Evolutionary conservation across 2,329 filamentous ascomycete genomes (phyloP).

Genomic region (Aureobasidium uvarum): DNA sequence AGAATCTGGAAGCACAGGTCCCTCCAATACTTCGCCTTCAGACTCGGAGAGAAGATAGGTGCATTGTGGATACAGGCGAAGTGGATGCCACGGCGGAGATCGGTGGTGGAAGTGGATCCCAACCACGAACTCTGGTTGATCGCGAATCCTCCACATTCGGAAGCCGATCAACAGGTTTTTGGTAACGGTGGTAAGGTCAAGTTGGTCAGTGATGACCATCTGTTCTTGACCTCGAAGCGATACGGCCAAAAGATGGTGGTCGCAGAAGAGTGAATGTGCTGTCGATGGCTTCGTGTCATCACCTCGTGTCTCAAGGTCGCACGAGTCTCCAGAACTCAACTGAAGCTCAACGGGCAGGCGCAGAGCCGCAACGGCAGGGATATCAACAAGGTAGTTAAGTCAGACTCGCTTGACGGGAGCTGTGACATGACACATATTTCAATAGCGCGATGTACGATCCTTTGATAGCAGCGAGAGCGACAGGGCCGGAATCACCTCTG

Average conservation of each 20-base stretch:
- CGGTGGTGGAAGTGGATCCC: neutral
- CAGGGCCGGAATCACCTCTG: neutral
- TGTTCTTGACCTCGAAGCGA: neutral
- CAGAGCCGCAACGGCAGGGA: conserved; percentile 11
- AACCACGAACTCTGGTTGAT: neutral
- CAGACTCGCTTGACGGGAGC: neutral
- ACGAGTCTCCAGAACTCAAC: neutral
- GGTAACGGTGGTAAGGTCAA: neutral
- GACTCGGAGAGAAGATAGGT: neutral
- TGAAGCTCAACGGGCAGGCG: neutral
- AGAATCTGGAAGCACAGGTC: neutral
- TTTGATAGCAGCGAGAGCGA: neutral
- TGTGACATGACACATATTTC: neutral
- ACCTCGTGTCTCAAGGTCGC: neutral
- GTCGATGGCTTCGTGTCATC: neutral
- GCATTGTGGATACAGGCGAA: neutral
- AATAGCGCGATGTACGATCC: conserved; percentile 9
- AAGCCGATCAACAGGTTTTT: neutral
- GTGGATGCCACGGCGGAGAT: neutral
- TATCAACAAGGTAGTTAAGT: neutral
- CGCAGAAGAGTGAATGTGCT: neutral
- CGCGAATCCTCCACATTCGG: conserved; percentile 1
- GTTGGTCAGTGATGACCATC: neutral
- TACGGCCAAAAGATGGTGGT: neutral
- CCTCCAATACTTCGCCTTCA: neutral